These are phyloP conservation scores for Flaveria floridana DNA, from an alignment of 140 eudicot species.

Conservation along the genomic window DNA sequence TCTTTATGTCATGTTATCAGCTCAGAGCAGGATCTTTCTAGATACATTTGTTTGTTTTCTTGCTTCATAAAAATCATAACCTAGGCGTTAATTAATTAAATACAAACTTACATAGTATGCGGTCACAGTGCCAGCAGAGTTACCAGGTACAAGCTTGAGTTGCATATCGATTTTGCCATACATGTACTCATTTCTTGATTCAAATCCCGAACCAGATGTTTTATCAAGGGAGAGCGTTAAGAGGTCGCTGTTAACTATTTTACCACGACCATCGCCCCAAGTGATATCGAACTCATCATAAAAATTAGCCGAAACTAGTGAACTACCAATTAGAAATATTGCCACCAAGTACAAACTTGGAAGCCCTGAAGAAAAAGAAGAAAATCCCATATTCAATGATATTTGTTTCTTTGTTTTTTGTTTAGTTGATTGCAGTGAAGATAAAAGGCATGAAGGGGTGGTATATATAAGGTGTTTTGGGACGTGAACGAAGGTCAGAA, in stretches of 20 bases:
- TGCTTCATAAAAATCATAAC: background rate
- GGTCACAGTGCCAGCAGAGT: slow-evolving; percentile 55
- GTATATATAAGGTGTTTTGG: slow-evolving; percentile 34
- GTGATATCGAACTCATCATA: slow-evolving; percentile 40
- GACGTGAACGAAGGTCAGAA: slow-evolving; percentile 7
- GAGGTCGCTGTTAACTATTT: slow-evolving; percentile 33
- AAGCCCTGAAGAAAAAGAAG: slow-evolving; percentile 19
- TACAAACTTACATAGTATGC: slow-evolving; percentile 40
- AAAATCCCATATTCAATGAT: slow-evolving; percentile 16
- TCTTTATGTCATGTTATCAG: too few relatives aligned
- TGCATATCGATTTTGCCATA: slow-evolving; percentile 49
- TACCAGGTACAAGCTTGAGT: slow-evolving; percentile 44
- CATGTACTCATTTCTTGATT: slow-evolving; percentile 38
- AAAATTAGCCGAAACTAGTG: slow-evolving; percentile 35
- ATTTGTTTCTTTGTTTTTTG: slow-evolving; percentile 2
- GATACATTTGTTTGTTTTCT: background rate
- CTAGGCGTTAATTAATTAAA: background rate
- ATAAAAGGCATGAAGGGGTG: slow-evolving; percentile 12
- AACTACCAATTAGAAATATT: slow-evolving; percentile 20
- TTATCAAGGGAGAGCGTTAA: slow-evolving; percentile 46
- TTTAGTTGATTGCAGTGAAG: slow-evolving; percentile 7
- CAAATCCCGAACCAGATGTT: slow-evolving; percentile 46
- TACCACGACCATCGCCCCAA: slow-evolving; percentile 51
- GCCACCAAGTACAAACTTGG: slow-evolving; percentile 29
- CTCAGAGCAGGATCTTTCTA: background rate